phyloP scores from a whole-genome alignment of 352 stramenopile genomes.

The Phytophthora multivora region DNA sequence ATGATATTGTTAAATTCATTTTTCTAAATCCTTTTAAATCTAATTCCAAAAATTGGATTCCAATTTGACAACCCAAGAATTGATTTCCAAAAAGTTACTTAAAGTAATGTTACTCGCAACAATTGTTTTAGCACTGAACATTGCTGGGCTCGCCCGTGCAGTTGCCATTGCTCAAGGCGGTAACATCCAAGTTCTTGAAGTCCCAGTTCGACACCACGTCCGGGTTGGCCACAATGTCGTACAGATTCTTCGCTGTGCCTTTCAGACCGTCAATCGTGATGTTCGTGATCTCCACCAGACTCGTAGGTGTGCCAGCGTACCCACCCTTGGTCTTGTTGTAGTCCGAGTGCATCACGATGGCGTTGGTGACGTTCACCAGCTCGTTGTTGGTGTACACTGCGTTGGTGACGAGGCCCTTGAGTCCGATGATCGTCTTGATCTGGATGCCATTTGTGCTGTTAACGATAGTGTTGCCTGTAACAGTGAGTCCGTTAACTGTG shows the following conservation, averaged over 20 bases:
- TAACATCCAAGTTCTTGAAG: conserved; percentile 24
- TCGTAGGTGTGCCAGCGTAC: conserved; percentile 21
- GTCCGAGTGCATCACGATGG: conserved; percentile 23
- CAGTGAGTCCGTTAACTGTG: conserved; percentile 22
- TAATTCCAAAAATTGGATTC: not conserved
- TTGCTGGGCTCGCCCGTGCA: conserved; percentile 24
- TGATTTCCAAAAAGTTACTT: too few relatives aligned
- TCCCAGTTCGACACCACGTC: conserved; percentile 28
- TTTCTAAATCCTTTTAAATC: not conserved
- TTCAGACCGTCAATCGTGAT: conserved; percentile 29
- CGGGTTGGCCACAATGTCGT: conserved; percentile 31
- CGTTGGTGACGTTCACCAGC: conserved; percentile 21
- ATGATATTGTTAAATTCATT: not conserved
- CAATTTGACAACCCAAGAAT: too few relatives aligned
- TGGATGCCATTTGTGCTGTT: conserved; percentile 34
- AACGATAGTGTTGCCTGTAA: conserved; percentile 27
- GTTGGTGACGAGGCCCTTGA: conserved; percentile 22
- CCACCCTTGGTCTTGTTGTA: conserved; percentile 32
- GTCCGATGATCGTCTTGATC: conserved; percentile 27
- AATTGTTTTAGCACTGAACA: conserved; percentile 17
- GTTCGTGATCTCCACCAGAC: conserved; percentile 26
- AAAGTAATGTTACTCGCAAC: too few relatives aligned
- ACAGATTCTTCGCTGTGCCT: conserved; percentile 19
- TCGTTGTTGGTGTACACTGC: conserved; percentile 27
- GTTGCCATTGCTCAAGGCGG: conserved; percentile 10